A percentile compares a stretch with the other conserved stretches of the same genome.
Evolutionary conservation across 2,329 filamentous ascomycete genomes (phyloP).

Genomic region (Fusarium sp.): DNA sequence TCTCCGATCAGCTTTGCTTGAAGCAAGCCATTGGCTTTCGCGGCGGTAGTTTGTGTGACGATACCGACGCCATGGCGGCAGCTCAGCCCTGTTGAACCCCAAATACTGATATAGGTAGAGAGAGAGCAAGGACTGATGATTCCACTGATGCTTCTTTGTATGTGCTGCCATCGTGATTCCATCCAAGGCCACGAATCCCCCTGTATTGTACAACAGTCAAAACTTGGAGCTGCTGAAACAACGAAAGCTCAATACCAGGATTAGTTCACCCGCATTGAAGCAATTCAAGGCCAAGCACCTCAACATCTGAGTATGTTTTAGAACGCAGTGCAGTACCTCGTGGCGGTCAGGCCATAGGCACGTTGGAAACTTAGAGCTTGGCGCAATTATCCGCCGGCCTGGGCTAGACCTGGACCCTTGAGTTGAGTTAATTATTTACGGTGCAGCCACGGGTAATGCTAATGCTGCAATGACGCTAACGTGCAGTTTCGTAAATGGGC

Average conservation of each 20-base stretch:
- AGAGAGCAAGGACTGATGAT: neutral
- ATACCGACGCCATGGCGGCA: constrained; percentile 29
- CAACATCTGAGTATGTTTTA: neutral
- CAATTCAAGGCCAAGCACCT: constrained; percentile 7
- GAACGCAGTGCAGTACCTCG: neutral
- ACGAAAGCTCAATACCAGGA: neutral
- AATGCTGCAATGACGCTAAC: constrained; percentile 17
- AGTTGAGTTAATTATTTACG: constrained; percentile 25
- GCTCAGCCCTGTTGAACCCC: constrained; percentile 38
- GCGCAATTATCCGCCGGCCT: constrained; percentile 18
- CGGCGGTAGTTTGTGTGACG: constrained; percentile 15
- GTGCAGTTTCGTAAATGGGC: constrained; percentile 7
- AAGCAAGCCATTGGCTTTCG: neutral
- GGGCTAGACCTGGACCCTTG: constrained; percentile 34
- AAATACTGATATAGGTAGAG: constrained; percentile 4
- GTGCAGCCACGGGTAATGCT: constrained; percentile 7
- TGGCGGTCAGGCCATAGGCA: constrained; percentile 27
- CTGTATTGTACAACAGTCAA: neutral
- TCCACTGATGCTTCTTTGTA: neutral
- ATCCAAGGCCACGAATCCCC: neutral
- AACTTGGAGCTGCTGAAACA: neutral
- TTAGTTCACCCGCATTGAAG: constrained; percentile 2
- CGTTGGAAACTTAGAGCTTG: constrained; percentile 12
- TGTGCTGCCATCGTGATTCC: neutral
- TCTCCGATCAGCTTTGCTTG: constrained; percentile 8